These are phyloP conservation scores for Zizania latifolia DNA, from an alignment of 176 grass and related monocot genomes.

Conservation along the genomic window DNA sequence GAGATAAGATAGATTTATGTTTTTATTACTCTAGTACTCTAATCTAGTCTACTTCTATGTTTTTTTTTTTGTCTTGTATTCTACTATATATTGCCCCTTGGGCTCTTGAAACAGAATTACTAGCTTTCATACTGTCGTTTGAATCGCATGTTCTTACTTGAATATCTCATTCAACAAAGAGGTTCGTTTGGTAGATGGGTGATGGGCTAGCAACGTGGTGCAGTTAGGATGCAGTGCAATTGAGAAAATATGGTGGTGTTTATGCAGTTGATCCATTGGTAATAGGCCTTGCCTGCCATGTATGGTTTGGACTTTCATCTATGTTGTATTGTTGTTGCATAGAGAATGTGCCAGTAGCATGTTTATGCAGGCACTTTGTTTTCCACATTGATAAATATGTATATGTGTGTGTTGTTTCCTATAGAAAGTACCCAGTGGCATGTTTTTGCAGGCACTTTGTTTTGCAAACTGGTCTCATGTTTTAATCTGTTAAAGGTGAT, in stretches of 20 bases:
- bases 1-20: too few relatives aligned
- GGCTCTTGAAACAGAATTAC: background rate
- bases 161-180: background rate
- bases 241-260: background rate
- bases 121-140: background rate
- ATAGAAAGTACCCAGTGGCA: background rate
- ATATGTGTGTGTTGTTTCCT: background rate
- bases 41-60: background rate
- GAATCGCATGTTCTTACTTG: background rate
- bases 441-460: background rate
- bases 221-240: background rate
- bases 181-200: background rate
- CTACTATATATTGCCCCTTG: background rate
- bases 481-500: slow-evolving; percentile 15
- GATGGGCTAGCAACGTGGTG: background rate
- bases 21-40: too few relatives aligned
- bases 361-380: background rate
- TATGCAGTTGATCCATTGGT: background rate
- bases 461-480: background rate
- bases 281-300: background rate
- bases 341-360: slow-evolving; percentile 16
- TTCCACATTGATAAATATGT: slow-evolving; percentile 1
- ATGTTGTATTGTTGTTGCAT: slow-evolving; percentile 3
- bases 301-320: background rate
- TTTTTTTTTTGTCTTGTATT: background rate